phyloP scores from a whole-genome alignment of 2,329 filamentous ascomycete species.

The Colletotrichum lupini region DNA sequence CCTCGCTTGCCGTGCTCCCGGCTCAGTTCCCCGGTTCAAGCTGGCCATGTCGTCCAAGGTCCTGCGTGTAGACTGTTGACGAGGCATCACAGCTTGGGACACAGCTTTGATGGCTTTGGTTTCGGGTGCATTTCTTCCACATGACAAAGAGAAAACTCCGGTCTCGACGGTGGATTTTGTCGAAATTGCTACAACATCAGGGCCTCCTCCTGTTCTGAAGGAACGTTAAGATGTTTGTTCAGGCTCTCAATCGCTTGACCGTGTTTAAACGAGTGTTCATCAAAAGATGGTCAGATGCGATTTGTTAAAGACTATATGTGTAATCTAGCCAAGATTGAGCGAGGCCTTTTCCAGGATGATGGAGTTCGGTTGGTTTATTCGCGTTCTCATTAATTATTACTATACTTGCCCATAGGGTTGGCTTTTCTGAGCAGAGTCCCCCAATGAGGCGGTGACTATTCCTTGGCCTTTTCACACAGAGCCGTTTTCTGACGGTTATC shows the following conservation, averaged over 20 bases:
- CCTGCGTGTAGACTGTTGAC: background rate
- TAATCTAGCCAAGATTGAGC: background rate
- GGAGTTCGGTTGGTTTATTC: background rate
- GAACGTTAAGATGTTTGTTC: too few relatives aligned
- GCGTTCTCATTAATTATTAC: background rate
- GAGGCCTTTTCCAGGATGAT: background rate
- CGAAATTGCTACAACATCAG: too few relatives aligned
- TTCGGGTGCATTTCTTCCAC: too few relatives aligned
- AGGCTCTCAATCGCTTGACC: too few relatives aligned
- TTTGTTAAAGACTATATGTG: background rate
- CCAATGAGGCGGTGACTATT: background rate
- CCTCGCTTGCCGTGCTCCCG: background rate
- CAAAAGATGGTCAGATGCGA: too few relatives aligned
- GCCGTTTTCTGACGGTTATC: background rate
- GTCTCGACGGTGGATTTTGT: too few relatives aligned
- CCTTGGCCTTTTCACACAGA: background rate
- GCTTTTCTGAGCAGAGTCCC: background rate
- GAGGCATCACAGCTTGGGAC: too few relatives aligned
- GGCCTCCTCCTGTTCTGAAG: too few relatives aligned
- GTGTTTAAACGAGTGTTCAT: too few relatives aligned
- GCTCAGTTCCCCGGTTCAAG: background rate
- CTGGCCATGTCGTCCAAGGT: background rate
- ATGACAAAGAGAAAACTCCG: too few relatives aligned
- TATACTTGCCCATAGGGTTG: background rate
- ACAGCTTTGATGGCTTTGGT: too few relatives aligned